Conservation (phyloP, 2,329 filamentous ascomycete genomes). For the Penicillium expansum region DNA sequence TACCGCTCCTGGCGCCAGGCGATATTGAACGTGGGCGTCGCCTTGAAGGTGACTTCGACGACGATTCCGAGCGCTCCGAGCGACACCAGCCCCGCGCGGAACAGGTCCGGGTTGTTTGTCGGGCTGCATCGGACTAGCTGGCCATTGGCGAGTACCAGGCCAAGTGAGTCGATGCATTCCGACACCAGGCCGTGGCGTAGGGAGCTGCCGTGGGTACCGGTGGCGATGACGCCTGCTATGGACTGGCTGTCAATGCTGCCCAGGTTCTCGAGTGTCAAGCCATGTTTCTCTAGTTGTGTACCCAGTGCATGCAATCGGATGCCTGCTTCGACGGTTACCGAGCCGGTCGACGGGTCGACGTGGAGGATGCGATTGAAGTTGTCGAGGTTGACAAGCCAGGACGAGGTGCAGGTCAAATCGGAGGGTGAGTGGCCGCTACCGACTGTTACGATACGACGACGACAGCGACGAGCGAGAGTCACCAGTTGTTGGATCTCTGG, state of each 20-base stretch:
- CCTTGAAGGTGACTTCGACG: constrained; percentile 80
- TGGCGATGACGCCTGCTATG: constrained; percentile 86
- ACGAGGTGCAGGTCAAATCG: constrained; percentile 85
- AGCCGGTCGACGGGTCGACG: constrained; percentile 62
- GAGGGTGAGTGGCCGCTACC: constrained; percentile 91
- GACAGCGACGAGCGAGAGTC: constrained; percentile 73
- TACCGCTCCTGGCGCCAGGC: constrained; percentile 81
- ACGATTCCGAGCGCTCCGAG: constrained; percentile 90
- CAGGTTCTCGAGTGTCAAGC: constrained; percentile 83
- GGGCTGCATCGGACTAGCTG: constrained; percentile 66
- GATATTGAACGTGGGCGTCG: constrained; percentile 77
- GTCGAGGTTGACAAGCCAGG: constrained; percentile 94
- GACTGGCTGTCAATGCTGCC: constrained; percentile 95
- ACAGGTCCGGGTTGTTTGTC: constrained; percentile 70
- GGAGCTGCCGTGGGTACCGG: constrained; percentile 89
- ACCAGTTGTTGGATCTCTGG: constrained; percentile 81
- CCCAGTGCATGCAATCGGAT: constrained; percentile 77
- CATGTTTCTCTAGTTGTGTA: constrained; percentile 67
- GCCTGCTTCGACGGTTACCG: constrained; percentile 80
- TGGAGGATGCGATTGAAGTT: constrained; percentile 70
- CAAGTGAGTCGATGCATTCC: constrained; percentile 70
- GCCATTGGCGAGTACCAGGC: constrained; percentile 79
- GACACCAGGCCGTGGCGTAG: constrained; percentile 79
- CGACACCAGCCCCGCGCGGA: constrained; percentile 81
- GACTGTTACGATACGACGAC: constrained; percentile 78